These are phyloP conservation scores for Penicillium steckii DNA, from an alignment of 495 filamentous ascomycete genomes.

Conservation along the genomic window DNA sequence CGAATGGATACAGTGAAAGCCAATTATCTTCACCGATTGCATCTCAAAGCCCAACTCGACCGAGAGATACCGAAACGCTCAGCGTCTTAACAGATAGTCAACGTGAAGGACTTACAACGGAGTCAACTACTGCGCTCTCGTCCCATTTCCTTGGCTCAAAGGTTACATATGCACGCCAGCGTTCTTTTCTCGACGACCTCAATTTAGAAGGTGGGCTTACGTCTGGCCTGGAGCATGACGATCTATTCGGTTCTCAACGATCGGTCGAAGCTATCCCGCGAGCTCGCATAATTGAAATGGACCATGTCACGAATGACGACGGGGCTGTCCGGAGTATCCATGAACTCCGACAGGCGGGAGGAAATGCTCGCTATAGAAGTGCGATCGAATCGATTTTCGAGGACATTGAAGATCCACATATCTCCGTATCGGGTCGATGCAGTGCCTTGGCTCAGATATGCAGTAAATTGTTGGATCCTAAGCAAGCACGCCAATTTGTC, in stretches of 20 bases:
- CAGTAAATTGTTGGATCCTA: constrained; percentile 66
- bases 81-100: constrained; percentile 3
- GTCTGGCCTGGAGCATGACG: constrained; percentile 1
- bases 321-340: constrained; percentile 78
- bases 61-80: not conserved
- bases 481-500: constrained; percentile 67
- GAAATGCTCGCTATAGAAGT: constrained; percentile 76
- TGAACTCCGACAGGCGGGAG: constrained; percentile 83
- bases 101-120: constrained; percentile 9
- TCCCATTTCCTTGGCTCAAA: constrained; percentile 36
- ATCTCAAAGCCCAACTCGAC: constrained; percentile 7
- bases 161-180: constrained; percentile 62
- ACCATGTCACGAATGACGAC: constrained; percentile 52
- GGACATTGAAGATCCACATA: constrained; percentile 65
- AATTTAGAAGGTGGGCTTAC: constrained; percentile 10
- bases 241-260: not conserved
- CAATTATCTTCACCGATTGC: constrained; percentile 6
- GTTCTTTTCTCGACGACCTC: constrained; percentile 57
- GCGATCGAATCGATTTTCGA: constrained; percentile 82
- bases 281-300: constrained; percentile 28
- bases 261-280: constrained; percentile 7
- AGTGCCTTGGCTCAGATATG: constrained; percentile 66
- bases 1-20: constrained; percentile 5
- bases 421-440: constrained; percentile 47
- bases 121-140: constrained; percentile 13